Evolutionary conservation across 73 alveolate species (phyloP), one percentile per base, ranked within the genome.

Genomic region (Halteria grandinella): DNA sequence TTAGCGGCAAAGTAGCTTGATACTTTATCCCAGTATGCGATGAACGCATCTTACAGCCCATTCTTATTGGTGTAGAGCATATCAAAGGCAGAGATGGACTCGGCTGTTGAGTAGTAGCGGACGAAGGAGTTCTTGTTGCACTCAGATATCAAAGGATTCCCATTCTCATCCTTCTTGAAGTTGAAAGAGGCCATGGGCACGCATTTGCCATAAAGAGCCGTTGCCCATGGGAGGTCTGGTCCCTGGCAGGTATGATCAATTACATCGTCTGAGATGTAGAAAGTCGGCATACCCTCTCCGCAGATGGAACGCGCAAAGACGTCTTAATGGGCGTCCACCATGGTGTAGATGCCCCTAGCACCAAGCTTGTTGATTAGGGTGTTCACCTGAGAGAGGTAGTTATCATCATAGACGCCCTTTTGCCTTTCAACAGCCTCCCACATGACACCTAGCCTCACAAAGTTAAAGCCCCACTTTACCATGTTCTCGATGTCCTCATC

Each of bases 251-350:
- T 49, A 49, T 45, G 72, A 17, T 50, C 71, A 15, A 49, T 47
- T 23, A 31, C 10, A 28, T 45, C 64, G 33, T 70, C 72, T n/a
- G 60, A 15, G 25, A 71, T 71, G 51, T 70, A 70, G 59, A 70
- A 92, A 89, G 79, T 86, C 32, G 98, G 98, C 45, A 86, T 89
- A 0, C 98, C 97, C 48, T 92, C 98, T 1, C 96, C 98, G 75
- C 98, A 92, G 78, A 89, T 80, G 15, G 69, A 79, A 62, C 95
- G 86, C 6, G 97, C 76, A 54, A 85, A 89, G 43, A 89, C 89
- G 76, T 92, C 98, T 80, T 92, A 87, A 59, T 92, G 98, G 36
- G 88, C 90, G 64, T 92, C 98, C 0, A 92, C 91, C 79, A 89
- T 48, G 0, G 94, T 82, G 75, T 81, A 92, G 37, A 92, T 80